Base-by-base conservation (phyloP, 805 yeast species). In the Cyberlindnera subsufficiens region DNA sequence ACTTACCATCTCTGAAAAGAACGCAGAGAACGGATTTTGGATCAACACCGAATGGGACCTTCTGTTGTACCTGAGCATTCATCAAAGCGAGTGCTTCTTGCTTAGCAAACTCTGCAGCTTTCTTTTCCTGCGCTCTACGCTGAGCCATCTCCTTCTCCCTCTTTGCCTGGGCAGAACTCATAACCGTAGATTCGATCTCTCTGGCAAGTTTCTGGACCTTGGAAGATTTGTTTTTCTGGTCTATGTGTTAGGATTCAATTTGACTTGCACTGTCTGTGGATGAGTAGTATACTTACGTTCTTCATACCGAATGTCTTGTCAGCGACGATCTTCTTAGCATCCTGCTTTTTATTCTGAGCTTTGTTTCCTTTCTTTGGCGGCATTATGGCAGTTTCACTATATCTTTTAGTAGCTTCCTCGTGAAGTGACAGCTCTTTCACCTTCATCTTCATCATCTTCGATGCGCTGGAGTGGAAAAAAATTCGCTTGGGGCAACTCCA, bases 251-350 rank as follows among this genome's bases (percentile, higher is more conserved):
- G 40, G 27, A 39, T n/a, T 16, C 14, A 9, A 44, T 38, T 35
- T 35, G 40, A 39, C 22, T 13, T 11, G 15, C 17, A 25, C 17
- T 4, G 11, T 15, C 6, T 22, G 8, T 22, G 11, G 2, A 17
- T 18, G n/a, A 15, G 10, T 13, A 6, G 22, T 20, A 8, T 16
- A 42, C 50, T 18, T 29, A 46, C 50, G 64, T 93, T 93, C 61
- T 90, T 93, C 73, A 93, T 71, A 45, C 99, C 99, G 61, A 93
- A 93, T 3, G 97, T 87, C 68, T 87, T 90, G 66, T 93, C 98
- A 49, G 82, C 81, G 43, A 77, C 78, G 67, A 85, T 84, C 58
- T 79, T 78, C 59, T 77, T 77, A 52, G 76, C 79, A 45, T 68
- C 73, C 56, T 74, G 66, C 59, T 74, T 71, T 52, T 61, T 61